Conservation (phyloP, 495 filamentous ascomycete species). For the Tirmania nivea region DNA sequence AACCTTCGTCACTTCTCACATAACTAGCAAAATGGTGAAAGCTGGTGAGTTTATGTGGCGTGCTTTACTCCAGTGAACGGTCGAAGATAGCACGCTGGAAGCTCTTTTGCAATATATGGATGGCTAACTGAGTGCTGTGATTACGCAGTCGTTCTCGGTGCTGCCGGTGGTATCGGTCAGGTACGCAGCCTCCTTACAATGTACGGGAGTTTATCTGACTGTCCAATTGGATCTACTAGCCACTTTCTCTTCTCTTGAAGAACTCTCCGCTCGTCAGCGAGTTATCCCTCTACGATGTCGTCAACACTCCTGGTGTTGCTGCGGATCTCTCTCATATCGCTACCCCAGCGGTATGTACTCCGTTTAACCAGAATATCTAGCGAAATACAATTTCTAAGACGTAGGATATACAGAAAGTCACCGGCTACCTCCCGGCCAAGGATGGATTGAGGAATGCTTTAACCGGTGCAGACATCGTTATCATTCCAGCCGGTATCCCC, state of each 20-base stretch:
- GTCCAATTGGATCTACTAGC: constrained; percentile 30
- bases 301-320: constrained; percentile 90
- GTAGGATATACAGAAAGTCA: constrained; percentile 45
- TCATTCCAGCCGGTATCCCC: constrained; percentile 95
- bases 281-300: constrained; percentile 94
- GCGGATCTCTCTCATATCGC: constrained; percentile 96
- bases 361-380: background rate
- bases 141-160: constrained; percentile 66
- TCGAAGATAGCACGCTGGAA: background rate
- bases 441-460: constrained; percentile 76
- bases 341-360: constrained; percentile 54
- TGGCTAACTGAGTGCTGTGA: background rate
- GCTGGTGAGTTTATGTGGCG: constrained; percentile 37
- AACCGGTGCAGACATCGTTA: constrained; percentile 77
- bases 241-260: constrained; percentile 88
- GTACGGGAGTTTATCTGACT: constrained; percentile 14
- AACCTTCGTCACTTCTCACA: background rate
- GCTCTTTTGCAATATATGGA: background rate
- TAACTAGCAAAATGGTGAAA: constrained; percentile 50
- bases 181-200: constrained; percentile 25
- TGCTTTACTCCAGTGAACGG: background rate
- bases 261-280: constrained; percentile 63
- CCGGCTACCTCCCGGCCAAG: constrained; percentile 71
- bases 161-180: constrained; percentile 96
- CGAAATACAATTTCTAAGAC: constrained; percentile 8